phyloP scores from a whole-genome alignment of 495 filamentous ascomycete species.

The Penicillium manginii region DNA sequence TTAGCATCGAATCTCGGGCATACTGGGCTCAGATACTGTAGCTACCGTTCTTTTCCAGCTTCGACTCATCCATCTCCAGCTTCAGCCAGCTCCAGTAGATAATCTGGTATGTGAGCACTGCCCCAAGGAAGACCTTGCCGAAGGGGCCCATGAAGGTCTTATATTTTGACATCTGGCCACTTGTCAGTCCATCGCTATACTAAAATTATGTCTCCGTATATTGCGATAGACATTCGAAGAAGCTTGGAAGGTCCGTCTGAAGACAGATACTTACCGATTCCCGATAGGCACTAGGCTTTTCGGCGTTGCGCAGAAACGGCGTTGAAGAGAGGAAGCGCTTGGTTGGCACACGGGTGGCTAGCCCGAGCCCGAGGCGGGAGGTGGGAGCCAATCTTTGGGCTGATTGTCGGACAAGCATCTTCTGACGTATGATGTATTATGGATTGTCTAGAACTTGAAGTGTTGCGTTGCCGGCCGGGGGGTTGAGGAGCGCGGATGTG shows the following conservation, averaged over 20 bases:
- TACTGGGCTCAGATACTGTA: constrained; percentile 8
- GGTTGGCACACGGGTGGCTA: constrained; percentile 9
- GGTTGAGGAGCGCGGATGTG: background rate
- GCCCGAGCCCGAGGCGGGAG: background rate
- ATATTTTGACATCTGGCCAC: constrained; percentile 70
- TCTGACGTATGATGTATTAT: constrained; percentile 4
- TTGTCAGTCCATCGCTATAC: background rate
- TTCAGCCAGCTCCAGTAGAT: constrained; percentile 85
- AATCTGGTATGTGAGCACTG: constrained; percentile 86
- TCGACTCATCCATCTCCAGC: constrained; percentile 78
- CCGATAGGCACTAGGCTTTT: constrained; percentile 29
- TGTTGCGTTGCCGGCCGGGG: background rate
- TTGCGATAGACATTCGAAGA: background rate
- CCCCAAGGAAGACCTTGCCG: constrained; percentile 81
- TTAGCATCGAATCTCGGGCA: constrained; percentile 4
- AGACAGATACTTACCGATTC: constrained; percentile 27
- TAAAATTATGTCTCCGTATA: background rate
- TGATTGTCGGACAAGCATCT: constrained; percentile 21
- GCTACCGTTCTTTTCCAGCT: constrained; percentile 60
- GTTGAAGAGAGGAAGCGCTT: constrained; percentile 17
- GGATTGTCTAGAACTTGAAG: constrained; percentile 4
- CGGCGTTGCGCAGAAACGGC: constrained; percentile 6
- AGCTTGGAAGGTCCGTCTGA: background rate
- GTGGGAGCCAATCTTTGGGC: constrained; percentile 7
- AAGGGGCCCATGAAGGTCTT: constrained; percentile 78